Evolutionary conservation across 495 filamentous ascomycete genomes (phyloP).

Genomic region (Aspergillus indologenus): DNA sequence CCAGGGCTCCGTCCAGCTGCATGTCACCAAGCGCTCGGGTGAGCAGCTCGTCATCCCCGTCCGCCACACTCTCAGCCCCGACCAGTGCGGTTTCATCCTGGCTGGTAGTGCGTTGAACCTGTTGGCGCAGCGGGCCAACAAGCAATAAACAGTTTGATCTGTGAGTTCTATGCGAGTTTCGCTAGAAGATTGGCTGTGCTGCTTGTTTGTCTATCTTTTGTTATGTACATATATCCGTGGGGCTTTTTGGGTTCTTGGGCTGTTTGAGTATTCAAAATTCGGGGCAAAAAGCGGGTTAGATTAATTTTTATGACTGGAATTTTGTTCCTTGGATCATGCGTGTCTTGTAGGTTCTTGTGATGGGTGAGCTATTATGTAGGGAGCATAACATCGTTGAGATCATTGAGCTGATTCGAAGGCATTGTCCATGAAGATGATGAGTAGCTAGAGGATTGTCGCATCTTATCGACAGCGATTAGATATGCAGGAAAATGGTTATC

Average conservation of each 20-base stretch:
- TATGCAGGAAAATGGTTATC: not conserved
- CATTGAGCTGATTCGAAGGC: no score
- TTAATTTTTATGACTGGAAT: not conserved
- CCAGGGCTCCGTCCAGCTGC: slow-evolving; percentile 68
- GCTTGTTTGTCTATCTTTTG: not conserved
- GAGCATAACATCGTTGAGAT: no score
- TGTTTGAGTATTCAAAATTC: not conserved
- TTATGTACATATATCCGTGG: not conserved
- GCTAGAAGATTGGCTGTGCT: not conserved
- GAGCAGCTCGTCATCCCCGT: slow-evolving; percentile 53
- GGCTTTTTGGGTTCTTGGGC: not conserved
- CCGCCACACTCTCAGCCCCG: slow-evolving; percentile 75
- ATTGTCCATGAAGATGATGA: no score
- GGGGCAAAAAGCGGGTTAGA: not conserved
- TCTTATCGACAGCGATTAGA: not conserved
- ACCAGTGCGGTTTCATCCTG: slow-evolving; percentile 87
- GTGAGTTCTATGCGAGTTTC: not conserved
- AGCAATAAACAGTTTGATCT: not conserved
- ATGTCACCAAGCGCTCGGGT: slow-evolving; percentile 61
- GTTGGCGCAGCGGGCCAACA: slow-evolving; percentile 52
- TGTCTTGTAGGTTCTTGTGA: no score
- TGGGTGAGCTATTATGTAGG: no score
- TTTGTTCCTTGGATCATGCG: not conserved
- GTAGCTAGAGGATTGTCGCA: no score
- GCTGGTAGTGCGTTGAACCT: slow-evolving; percentile 93